Conservation (phyloP, 768 basidiomycete species). For the Strobilomyces confusus region DNA sequence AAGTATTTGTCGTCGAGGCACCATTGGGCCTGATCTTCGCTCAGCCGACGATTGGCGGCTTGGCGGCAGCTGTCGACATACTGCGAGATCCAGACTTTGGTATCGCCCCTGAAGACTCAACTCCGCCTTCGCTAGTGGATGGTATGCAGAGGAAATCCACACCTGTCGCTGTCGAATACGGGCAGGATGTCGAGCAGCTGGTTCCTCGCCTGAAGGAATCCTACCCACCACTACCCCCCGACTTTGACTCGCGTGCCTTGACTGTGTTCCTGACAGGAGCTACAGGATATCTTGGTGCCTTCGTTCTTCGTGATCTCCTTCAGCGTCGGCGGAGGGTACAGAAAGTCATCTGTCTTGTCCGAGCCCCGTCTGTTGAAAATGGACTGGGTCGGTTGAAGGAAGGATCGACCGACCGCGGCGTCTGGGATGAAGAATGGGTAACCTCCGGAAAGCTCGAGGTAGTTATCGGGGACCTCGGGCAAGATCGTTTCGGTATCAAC, state of each 20-base stretch:
- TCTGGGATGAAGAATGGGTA: slow-evolving; percentile 89
- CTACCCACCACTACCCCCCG: slow-evolving; percentile 59
- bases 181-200: slow-evolving; percentile 69
- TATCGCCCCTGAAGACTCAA: slow-evolving; percentile 40
- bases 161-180: slow-evolving; percentile 57
- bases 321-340: slow-evolving; percentile 54
- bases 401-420: slow-evolving; percentile 70
- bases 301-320: slow-evolving; percentile 80
- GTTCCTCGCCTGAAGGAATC: slow-evolving; percentile 51
- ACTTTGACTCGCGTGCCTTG: slow-evolving; percentile 49
- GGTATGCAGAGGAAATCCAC: slow-evolving; percentile 17
- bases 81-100: slow-evolving; percentile 81
- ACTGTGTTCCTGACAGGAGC: slow-evolving; percentile 95
- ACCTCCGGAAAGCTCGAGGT: slow-evolving; percentile 64
- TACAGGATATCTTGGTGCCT: slow-evolving; percentile 95
- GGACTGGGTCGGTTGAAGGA: slow-evolving; percentile 70
- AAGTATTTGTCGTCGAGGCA: slow-evolving; percentile 84
- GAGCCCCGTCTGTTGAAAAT: slow-evolving; percentile 58
- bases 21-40: slow-evolving; percentile 92
- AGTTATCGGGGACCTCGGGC: slow-evolving; percentile 78
- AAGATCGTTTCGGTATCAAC: slow-evolving; percentile 69
- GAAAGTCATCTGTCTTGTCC: slow-evolving; percentile 92
- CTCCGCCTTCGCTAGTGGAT: slow-evolving; percentile 17
- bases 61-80: slow-evolving; percentile 71
- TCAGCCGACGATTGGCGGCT: slow-evolving; percentile 75